Conservation (phyloP, 2,329 filamentous ascomycete genomes). For the Aspergillus unguis region DNA sequence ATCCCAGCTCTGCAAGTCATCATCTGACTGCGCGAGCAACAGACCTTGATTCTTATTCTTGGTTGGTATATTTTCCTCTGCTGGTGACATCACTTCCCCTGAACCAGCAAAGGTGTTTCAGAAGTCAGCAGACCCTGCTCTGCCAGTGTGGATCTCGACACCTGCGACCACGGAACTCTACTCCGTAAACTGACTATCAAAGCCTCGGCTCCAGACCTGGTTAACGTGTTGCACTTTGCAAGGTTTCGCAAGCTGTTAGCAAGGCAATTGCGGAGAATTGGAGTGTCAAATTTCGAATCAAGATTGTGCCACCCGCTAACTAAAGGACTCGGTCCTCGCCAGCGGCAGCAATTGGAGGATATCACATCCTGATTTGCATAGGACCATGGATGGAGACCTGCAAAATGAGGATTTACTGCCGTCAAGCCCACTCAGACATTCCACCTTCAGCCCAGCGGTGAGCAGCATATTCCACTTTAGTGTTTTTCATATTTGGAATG, state of each 20-base stretch:
- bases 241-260: background rate
- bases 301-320: background rate
- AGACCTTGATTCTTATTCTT: background rate
- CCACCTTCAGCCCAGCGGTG: background rate
- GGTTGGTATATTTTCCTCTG: background rate
- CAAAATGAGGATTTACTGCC: constrained; percentile 7
- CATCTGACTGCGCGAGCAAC: background rate
- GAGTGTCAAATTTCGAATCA: background rate
- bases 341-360: background rate
- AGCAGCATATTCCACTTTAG: background rate
- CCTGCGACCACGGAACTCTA: background rate
- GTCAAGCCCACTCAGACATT: background rate
- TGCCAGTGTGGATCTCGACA: background rate
- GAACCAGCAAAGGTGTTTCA: constrained; percentile 5
- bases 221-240: background rate
- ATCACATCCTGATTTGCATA: background rate
- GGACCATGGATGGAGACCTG: constrained; percentile 5
- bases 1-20: background rate
- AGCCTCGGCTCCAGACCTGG: background rate
- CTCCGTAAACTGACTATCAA: background rate
- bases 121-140: constrained; percentile 4
- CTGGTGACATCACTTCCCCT: constrained; percentile 2
- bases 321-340: background rate
- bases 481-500: background rate
- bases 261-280: background rate